Base-by-base conservation (phyloP, 768 basidiomycete species). In the Kwoniella sp. region DNA sequence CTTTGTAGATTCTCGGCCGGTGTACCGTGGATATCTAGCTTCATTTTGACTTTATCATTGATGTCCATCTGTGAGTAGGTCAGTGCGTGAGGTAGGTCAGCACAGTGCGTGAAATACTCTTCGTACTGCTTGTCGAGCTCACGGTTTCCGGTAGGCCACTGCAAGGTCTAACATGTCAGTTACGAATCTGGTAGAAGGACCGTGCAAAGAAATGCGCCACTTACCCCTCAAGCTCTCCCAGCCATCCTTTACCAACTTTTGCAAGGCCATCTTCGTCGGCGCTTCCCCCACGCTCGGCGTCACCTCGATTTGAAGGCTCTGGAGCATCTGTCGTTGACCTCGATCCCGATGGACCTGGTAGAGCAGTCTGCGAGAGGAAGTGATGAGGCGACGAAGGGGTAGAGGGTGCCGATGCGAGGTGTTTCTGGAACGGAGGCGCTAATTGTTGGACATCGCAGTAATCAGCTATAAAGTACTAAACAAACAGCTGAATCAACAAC, bases 1-100 rank as follows among this genome's bases (percentile, higher is more conserved):
- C 86, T 52, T 56, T 73, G 89, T 53, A 94, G 81, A 70, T 90
- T 92, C 75, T 93, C 91, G 1, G 86, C 90, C 15, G 91, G 88
- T 24, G 71, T 77, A 12, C 79, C 79, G 48, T 78, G 77, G 2
- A 77, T 57, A 50, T 80, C 77, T 12, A 76, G 65, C 48, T 74
- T 71, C 56, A 78, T 72, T 60, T 65, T 68, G 55, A 70, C 69
- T 47, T 65, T 76, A 29, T 63, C 63, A 15, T 56, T 52, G 21
- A 58, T 50, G 36, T 69, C 69, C 75, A 77, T 72, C 76, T 74
- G 37, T 4, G 2, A 19, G 24, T 17, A 7, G 7, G 6, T 49
- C 48, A 30, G 33, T 33, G 17, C 10, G 3, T 44, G 17, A 19
- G 6, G 6, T 19, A 6, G 47, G 59, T 71, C 30, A 73, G 73